phyloP scores from a whole-genome alignment of 2,329 filamentous ascomycete genomes.

The Ceratocystis cubensis region DNA sequence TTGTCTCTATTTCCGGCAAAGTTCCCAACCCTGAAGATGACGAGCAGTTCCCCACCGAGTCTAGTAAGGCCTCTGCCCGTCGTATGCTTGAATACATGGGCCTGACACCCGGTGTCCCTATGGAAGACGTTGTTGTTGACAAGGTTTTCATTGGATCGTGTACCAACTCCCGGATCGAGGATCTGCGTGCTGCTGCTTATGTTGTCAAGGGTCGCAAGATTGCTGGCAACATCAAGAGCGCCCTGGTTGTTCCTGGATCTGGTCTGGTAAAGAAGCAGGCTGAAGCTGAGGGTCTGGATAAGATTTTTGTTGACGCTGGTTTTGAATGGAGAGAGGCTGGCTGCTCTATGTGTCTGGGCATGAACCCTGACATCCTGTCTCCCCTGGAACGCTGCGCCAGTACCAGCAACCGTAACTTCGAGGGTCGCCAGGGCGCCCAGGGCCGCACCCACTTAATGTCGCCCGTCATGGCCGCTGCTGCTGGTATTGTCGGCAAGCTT shows the following conservation, averaged over 20 bases:
- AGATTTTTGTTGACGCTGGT: constrained; percentile 80
- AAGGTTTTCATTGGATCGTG: constrained; percentile 98
- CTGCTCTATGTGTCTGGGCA: constrained; percentile 97
- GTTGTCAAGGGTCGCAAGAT: constrained; percentile 81
- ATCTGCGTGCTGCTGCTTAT: constrained; percentile 73
- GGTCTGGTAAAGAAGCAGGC: constrained; percentile 88
- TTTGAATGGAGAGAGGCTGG: constrained; percentile 98
- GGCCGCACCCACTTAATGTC: constrained; percentile 94
- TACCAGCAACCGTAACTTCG: constrained; percentile 95
- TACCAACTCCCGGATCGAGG: constrained; percentile 94
- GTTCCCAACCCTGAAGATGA: constrained; percentile 67
- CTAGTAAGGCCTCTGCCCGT: constrained; percentile 66
- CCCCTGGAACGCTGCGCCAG: constrained; percentile 88
- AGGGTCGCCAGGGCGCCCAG: constrained; percentile 84
- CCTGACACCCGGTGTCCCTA: constrained; percentile 67
- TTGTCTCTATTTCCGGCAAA: constrained; percentile 82
- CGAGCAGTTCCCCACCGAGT: constrained; percentile 58
- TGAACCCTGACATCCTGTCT: constrained; percentile 95
- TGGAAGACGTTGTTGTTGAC: constrained; percentile 86
- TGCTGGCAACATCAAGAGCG: constrained; percentile 77
- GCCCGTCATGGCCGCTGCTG: constrained; percentile 88
- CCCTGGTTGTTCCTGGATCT: constrained; percentile 93
- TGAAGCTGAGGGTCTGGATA: constrained; percentile 82
- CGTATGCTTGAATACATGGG: constrained; percentile 96
- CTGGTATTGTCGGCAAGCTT: constrained; percentile 70